Base-by-base conservation (phyloP, 2,329 filamentous ascomycete species). In the Verticillium dahliae region DNA sequence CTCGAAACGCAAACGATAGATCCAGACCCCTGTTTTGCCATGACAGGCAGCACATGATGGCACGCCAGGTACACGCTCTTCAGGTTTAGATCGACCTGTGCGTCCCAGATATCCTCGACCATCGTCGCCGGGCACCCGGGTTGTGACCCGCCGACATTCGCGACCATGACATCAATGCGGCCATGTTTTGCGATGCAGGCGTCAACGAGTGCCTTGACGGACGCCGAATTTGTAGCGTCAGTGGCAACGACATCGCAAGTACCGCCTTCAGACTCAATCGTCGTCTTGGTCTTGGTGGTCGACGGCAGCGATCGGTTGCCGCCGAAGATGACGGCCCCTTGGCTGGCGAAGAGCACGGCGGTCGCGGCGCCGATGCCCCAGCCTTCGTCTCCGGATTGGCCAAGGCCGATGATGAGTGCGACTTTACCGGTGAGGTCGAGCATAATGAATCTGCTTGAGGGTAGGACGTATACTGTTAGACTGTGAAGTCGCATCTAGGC, bases 81-180 rank as follows among this genome's bases (percentile, higher is more conserved):
- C 18, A 86, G 72, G 65, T 86, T 86, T 50, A 85, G 69, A 10
- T 81, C 77, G 58, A 83, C 76, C 62, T 86, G 83, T 0, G 71
- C 62, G 65, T 85, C 78, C 83, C 82, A 86, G 0, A 74, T 66
- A 1, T 76, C 74, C 60, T 85, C 82, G 0, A 61, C 56, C 74
- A 85, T 80, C 0, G 69, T 71, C 0, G 77, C 82, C 0, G 83
- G 79, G 35, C 76, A 75, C 0, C 83, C 83, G 0, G 77, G 78
- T 62, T 86, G 82, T 0, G 79, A 82, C 59, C 78, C 78, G 1
- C 85, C 85, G 3, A 87, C 85, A 59, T 87, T 87, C 65, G 85
- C 86, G 15, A 88, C 69, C 0, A 88, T 72, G 27, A 88, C 82
- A 64, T 88, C 85, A 60, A 87, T 81, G 6, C 81, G 77, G 9